Evolutionary conservation across 2,329 filamentous ascomycete genomes (phyloP).

Genomic region (Colletotrichum coccodes): DNA sequence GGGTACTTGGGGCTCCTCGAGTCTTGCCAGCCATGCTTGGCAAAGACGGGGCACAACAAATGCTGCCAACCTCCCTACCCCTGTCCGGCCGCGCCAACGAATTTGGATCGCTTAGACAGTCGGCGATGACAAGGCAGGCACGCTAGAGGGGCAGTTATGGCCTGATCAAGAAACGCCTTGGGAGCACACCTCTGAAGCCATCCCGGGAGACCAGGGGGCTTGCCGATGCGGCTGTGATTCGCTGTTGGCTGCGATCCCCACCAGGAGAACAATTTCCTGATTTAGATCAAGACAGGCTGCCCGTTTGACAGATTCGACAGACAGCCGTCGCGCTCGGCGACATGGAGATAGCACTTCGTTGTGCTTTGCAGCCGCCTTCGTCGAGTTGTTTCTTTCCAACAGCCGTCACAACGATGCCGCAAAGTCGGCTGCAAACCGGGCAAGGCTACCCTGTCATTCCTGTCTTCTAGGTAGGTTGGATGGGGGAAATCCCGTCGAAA

Average conservation of each 20-base stretch:
- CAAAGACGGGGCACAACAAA: background rate
- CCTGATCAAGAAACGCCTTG: conserved; percentile 1
- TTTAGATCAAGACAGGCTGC: background rate
- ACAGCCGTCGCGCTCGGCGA: background rate
- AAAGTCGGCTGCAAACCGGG: background rate
- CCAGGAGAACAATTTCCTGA: background rate
- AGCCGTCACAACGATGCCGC: background rate
- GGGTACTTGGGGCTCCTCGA: background rate
- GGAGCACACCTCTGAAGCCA: background rate
- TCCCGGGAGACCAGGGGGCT: background rate
- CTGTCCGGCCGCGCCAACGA: background rate
- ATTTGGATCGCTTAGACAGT: background rate
- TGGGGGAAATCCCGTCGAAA: background rate
- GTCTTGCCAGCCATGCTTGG: background rate
- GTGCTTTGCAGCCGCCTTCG: background rate
- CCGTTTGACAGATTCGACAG: conserved; percentile 8
- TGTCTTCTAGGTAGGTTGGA: background rate
- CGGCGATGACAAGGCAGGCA: background rate
- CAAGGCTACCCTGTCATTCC: background rate
- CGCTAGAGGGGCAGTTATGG: background rate
- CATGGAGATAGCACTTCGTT: background rate
- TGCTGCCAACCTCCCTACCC: background rate
- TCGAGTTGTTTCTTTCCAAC: background rate
- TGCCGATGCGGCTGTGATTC: background rate
- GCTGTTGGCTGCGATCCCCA: background rate